Conservation (phyloP, 1,284 basidiomycete species). For the Ceratobasidium sp. region DNA sequence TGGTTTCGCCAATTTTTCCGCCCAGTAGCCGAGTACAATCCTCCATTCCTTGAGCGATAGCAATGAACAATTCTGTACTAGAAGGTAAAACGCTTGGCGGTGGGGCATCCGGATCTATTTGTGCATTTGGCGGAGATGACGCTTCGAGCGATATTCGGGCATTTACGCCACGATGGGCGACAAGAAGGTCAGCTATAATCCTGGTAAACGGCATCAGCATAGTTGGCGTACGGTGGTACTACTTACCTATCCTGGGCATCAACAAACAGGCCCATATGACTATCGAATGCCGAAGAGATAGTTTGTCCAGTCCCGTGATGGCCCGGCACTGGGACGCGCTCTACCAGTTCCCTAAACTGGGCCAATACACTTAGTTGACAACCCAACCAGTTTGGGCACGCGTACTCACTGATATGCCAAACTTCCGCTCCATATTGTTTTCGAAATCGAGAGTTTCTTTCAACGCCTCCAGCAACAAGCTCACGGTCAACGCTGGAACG, state of each 20-base stretch:
- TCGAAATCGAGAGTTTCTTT: constrained; percentile 90
- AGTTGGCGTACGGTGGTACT: neutral
- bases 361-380: neutral
- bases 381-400: neutral
- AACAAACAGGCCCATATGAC: constrained; percentile 91
- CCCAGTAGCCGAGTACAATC: constrained; percentile 68
- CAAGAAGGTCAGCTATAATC: constrained; percentile 52
- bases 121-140: constrained; percentile 49
- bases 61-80: constrained; percentile 96
- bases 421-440: constrained; percentile 76
- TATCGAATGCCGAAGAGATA: constrained; percentile 88
- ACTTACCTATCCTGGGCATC: constrained; percentile 93
- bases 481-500: constrained; percentile 71
- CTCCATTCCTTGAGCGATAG: constrained; percentile 94
- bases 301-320: constrained; percentile 54
- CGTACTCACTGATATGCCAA: constrained; percentile 70
- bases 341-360: constrained; percentile 40
- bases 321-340: constrained; percentile 17
- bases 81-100: constrained; percentile 74
- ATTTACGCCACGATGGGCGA: constrained; percentile 65
- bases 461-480: constrained; percentile 80
- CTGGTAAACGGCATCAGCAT: constrained; percentile 44
- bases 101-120: constrained; percentile 59
- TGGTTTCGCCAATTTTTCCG: constrained; percentile 56
- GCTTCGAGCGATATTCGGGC: constrained; percentile 75